Evolutionary conservation across 495 filamentous ascomycete genomes (phyloP).

Genomic region (Talaromyces nanjingensis): DNA sequence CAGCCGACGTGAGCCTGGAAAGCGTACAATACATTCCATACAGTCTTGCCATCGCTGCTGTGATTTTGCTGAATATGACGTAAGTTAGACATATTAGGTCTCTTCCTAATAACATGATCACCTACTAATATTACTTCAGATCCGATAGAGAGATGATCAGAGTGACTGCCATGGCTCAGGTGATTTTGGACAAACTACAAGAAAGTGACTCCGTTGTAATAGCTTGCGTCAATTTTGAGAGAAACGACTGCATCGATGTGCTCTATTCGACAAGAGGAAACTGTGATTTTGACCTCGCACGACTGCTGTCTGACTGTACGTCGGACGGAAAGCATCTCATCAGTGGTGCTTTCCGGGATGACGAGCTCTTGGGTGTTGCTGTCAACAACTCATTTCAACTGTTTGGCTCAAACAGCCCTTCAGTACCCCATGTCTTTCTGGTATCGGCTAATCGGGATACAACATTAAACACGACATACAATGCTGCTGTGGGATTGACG

Average conservation of each 20-base stretch:
- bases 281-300: background rate
- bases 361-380: background rate
- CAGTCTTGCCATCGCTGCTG: conserved; percentile 2
- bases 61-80: conserved; percentile 14
- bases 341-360: conserved; percentile 2
- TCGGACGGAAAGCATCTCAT: background rate
- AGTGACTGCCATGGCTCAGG: conserved; percentile 6
- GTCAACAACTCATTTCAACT: background rate
- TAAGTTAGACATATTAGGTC: background rate
- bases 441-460: background rate
- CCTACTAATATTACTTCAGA: background rate
- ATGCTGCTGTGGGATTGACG: background rate
- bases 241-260: background rate
- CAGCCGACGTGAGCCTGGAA: conserved; percentile 18
- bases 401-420: background rate
- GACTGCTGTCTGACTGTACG: background rate
- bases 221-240: conserved; percentile 3
- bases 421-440: background rate
- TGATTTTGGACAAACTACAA: background rate
- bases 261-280: background rate
- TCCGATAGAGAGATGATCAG: background rate
- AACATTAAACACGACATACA: background rate
- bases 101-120: background rate
- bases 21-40: conserved; percentile 14
- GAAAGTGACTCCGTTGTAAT: background rate